A percentile compares a stretch with the other conserved stretches of the same genome.
Evolutionary conservation across 441 rosid species (phyloP).

Genomic region (Populus tomentosa): DNA sequence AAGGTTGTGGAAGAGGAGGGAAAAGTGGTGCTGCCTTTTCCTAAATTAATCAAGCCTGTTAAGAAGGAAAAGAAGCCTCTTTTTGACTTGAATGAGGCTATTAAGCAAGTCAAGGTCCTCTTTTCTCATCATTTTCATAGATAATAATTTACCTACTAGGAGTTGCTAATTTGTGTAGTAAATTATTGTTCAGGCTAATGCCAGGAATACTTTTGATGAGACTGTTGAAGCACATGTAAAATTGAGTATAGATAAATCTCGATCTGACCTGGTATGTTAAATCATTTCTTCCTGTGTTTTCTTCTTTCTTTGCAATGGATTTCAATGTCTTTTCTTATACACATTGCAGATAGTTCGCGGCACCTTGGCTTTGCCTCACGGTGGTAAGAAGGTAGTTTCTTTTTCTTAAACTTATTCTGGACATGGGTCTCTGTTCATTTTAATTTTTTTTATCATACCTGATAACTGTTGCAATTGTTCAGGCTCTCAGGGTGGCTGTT

Average conservation of each 20-base stretch:
- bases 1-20: constrained; percentile 33
- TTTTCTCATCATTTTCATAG: neutral
- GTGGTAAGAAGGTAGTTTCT: constrained; percentile 63
- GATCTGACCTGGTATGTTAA: constrained; percentile 68
- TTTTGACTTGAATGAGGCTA: constrained; percentile 79
- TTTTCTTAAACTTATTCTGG: constrained; percentile 8
- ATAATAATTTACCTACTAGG: neutral
- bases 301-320: neutral
- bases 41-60: constrained; percentile 54
- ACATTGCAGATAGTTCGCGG: constrained; percentile 89
- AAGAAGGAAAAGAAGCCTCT: constrained; percentile 56
- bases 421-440: neutral
- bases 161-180: constrained; percentile 2
- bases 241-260: constrained; percentile 66
- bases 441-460: neutral
- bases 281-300: neutral
- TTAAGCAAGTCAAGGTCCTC: constrained; percentile 77
- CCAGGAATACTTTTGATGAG: constrained; percentile 72
- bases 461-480: constrained; percentile 20
- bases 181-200: constrained; percentile 57
- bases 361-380: constrained; percentile 77
- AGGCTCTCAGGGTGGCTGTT: constrained; percentile 87
- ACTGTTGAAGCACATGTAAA: constrained; percentile 91
- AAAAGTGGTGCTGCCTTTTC: constrained; percentile 52
- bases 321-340: constrained; percentile 6